Evolutionary conservation across 202 grass and related monocot species (phyloP), one percentile per base, ranked within the genome.

Genomic region (Miscanthus sacchariflorus): DNA sequence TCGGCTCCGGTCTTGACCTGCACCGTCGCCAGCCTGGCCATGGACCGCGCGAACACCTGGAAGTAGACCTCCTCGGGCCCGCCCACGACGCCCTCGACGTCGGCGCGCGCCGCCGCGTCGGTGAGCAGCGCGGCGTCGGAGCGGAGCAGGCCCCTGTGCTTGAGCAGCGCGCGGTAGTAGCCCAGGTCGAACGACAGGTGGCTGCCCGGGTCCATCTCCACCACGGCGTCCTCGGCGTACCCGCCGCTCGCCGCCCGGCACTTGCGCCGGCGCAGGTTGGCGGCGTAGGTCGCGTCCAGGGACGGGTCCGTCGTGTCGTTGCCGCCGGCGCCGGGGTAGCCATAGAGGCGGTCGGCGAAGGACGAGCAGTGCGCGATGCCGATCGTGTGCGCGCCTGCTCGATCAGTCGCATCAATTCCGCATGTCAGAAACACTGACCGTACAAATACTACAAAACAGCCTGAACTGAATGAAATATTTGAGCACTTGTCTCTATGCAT

Each of bases 321-420:
- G 73, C 74, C 85, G 33, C 52, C 85, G 25, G 23, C 33, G 43
- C 70, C 83, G 6, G 87, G 24, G 80, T 72, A 89, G 72, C 86
- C 88, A 66, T 98, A 98, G 9, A 98, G 91, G 36, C 91, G 95
- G 18, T 76, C 66, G 15, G 79, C 78, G 76, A 98, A 87, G 46
- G 83, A 90, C 0, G 61, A 56, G 78, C 93, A 98, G 84, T 93
- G 93, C 5, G 91, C 88, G 68, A 92, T 85, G 79, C 95, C 96
- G 35, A 98, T 92, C 65, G 93, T 98, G 92, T 98, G 96, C 7
- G 93, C 93, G 27, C 96, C 96, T 98, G 71, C 5, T 24, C 54
- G 77, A 0, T 65, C 61, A 64, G n/a, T 61, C 17, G 21, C 54
- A 63, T 24, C 9, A 3, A 30, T 17, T 19, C 30, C 0, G 3